Evolutionary conservation across 768 basidiomycete genomes (phyloP).

Genomic region (Leucosporidium creatinivorum): DNA sequence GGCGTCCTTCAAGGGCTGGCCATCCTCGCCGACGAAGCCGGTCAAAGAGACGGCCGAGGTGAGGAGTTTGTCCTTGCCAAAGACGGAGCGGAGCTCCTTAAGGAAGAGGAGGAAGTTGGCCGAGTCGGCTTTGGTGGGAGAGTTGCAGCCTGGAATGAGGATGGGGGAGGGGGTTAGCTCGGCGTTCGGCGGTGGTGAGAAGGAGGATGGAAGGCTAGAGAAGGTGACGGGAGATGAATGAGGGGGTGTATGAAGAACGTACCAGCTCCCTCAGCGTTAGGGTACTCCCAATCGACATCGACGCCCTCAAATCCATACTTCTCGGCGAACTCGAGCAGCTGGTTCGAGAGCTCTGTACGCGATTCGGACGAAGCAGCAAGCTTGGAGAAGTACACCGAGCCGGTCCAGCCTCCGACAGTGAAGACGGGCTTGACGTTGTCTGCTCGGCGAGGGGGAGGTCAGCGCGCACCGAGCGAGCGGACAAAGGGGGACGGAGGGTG

Average conservation of each 20-base stretch:
- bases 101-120: constrained; percentile 72
- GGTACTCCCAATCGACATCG: constrained; percentile 75
- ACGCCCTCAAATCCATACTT: constrained; percentile 68
- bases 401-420: constrained; percentile 88
- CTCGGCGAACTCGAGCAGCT: constrained; percentile 55
- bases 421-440: constrained; percentile 59
- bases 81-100: constrained; percentile 52
- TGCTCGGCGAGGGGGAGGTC: too few relatives aligned
- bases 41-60: constrained; percentile 66
- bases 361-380: constrained; percentile 53
- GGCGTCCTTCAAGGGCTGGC: constrained; percentile 58
- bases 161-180: too few relatives aligned
- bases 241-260: too few relatives aligned
- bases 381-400: constrained; percentile 65
- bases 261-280: constrained; percentile 43
- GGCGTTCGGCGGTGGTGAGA: too few relatives aligned
- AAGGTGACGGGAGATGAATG: too few relatives aligned
- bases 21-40: constrained; percentile 59
- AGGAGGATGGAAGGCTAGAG: too few relatives aligned
- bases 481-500: constrained; percentile 1
- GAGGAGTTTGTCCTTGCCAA: constrained; percentile 60
- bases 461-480: not conserved
- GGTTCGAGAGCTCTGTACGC: constrained; percentile 54
- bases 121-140: constrained; percentile 54
- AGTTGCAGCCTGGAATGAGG: constrained; percentile 46